Evolutionary conservation across 2,329 filamentous ascomycete genomes (phyloP).

Genomic region (Cladosporium colombiae): DNA sequence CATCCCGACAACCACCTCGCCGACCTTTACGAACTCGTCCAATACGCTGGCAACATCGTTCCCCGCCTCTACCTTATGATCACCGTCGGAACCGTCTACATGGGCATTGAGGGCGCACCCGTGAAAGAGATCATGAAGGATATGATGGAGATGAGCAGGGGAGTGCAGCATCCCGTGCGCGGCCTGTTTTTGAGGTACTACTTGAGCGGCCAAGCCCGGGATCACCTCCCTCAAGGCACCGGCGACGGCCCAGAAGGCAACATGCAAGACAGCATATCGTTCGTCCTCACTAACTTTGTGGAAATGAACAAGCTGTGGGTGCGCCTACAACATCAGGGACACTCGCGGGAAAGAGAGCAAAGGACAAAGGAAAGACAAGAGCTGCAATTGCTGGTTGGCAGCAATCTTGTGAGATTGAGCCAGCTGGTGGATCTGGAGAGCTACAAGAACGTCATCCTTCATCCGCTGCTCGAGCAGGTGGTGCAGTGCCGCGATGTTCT

Average conservation of each 20-base stretch:
- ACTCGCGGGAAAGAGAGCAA: constrained; percentile 90
- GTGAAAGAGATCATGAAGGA: constrained; percentile 99
- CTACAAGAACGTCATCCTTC: constrained; percentile 88
- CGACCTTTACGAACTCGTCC: constrained; percentile 95
- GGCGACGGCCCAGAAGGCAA: constrained; percentile 94
- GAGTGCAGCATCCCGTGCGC: constrained; percentile 93
- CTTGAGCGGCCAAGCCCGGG: constrained; percentile 88
- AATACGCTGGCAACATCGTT: constrained; percentile 97
- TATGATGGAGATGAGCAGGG: constrained; percentile 99
- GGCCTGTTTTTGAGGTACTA: constrained; percentile 96
- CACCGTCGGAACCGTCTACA: constrained; percentile 97
- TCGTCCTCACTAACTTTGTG: constrained; percentile 96
- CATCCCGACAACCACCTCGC: constrained; percentile 97
- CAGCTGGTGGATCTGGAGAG: constrained; percentile 93
- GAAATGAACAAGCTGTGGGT: constrained; percentile 99
- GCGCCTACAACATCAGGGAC: constrained; percentile 92
- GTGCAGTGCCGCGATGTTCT: constrained; percentile 96
- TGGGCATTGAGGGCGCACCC: constrained; percentile 95
- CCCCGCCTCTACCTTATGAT: constrained; percentile 98
- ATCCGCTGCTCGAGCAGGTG: constrained; percentile 89
- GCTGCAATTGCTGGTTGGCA: constrained; percentile 90
- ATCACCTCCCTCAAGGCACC: constrained; percentile 77
- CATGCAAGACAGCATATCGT: constrained; percentile 95
- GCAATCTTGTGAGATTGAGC: constrained; percentile 91
- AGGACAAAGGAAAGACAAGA: constrained; percentile 93